phyloP scores from a whole-genome alignment of 805 yeast genomes.

The Clavispora vitiphila region DNA sequence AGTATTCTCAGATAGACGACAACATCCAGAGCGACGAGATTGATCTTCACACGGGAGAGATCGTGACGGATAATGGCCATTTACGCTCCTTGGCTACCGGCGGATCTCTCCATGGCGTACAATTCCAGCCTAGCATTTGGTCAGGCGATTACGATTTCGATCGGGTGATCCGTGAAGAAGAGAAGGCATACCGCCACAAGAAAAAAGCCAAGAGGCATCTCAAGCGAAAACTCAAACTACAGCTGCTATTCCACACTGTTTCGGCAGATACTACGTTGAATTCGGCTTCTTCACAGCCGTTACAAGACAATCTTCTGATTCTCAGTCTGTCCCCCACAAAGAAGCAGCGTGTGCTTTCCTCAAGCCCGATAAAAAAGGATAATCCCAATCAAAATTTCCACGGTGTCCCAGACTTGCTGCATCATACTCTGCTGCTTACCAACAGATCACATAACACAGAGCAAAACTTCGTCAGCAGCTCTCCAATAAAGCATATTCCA shows the following conservation, averaged over 20 bases:
- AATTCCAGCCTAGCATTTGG: constrained; percentile 33
- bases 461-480: constrained; percentile 4
- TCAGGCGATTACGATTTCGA: constrained; percentile 27
- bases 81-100: constrained; percentile 38
- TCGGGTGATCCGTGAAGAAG: constrained; percentile 11
- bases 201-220: constrained; percentile 14
- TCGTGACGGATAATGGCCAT: constrained; percentile 68
- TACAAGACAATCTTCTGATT: constrained; percentile 20
- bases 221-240: constrained; percentile 7
- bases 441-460: too few relatives aligned
- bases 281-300: constrained; percentile 5
- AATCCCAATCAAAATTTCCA: too few relatives aligned
- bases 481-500: constrained; percentile 2
- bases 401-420: too few relatives aligned
- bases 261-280: neutral
- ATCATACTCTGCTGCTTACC: too few relatives aligned
- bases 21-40: constrained; percentile 56
- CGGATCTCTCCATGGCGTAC: constrained; percentile 6
- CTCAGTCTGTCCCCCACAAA: constrained; percentile 29
- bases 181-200: constrained; percentile 7
- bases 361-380: constrained; percentile 1
- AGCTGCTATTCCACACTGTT: constrained; percentile 11
- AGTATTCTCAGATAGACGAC: constrained; percentile 45
- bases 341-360: constrained; percentile 7
- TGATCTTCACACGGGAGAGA: constrained; percentile 61